These are phyloP conservation scores for Alternaria postmessia DNA, from an alignment of 2,329 filamentous ascomycete genomes.

Conservation along the genomic window DNA sequence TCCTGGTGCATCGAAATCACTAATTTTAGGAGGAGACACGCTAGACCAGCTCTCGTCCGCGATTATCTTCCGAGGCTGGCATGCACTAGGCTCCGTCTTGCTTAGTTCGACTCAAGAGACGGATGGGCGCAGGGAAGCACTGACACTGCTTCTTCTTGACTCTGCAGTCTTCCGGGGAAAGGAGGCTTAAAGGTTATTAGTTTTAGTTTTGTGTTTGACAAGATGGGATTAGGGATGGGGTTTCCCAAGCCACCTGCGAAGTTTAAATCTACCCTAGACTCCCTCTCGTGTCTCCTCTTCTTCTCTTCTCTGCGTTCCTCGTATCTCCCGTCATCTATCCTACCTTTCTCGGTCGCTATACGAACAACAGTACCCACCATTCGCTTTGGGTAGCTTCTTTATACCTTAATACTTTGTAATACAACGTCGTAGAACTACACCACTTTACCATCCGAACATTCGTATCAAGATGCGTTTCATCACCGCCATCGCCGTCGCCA, in stretches of 20 bases:
- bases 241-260: not conserved
- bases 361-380: not conserved
- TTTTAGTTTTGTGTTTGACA: slow-evolving; percentile 6
- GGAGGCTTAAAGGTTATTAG: slow-evolving; percentile 6
- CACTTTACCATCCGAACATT: not conserved
- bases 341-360: slow-evolving; percentile 5
- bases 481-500: slow-evolving; percentile 34
- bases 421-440: not conserved
- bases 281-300: not conserved
- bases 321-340: not conserved
- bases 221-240: slow-evolving; percentile 3
- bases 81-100: not conserved
- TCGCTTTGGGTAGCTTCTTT: slow-evolving; percentile 2
- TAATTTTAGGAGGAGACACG: slow-evolving; percentile 4
- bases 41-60: not conserved
- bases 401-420: slow-evolving; percentile 3
- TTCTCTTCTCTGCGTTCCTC: not conserved
- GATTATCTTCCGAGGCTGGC: slow-evolving; percentile 3
- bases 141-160: not conserved
- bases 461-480: slow-evolving; percentile 45
- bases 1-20: not conserved
- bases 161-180: slow-evolving; percentile 6
- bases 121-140: slow-evolving; percentile 2
- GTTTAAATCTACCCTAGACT: not conserved
- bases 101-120: not conserved